These are phyloP conservation scores for Wickerhamomyces alni DNA, from an alignment of 805 yeast genomes.

Conservation along the genomic window DNA sequence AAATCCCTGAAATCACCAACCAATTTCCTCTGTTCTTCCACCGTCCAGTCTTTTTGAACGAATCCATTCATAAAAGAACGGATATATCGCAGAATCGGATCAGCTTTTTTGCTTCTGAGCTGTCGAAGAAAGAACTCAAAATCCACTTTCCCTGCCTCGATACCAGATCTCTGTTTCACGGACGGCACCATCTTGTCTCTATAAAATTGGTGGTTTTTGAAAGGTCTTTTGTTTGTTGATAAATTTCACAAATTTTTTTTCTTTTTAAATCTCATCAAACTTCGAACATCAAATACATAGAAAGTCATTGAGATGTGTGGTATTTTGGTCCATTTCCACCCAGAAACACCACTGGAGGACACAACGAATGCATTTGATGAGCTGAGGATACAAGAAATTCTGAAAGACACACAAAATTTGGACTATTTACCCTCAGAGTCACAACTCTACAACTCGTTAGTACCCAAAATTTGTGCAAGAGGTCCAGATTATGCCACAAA, in stretches of 20 bases:
- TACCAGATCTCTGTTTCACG: background rate
- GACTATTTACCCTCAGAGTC: background rate
- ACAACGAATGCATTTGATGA: conserved; percentile 17
- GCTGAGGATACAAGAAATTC: background rate
- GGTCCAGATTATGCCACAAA: conserved; percentile 55
- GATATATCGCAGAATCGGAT: conserved; percentile 81
- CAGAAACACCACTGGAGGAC: conserved; percentile 2
- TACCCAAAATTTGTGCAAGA: conserved; percentile 44
- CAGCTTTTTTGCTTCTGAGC: conserved; percentile 70
- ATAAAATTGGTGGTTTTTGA: background rate
- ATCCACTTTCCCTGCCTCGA: conserved; percentile 43
- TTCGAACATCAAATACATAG: background rate
- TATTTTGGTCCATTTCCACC: conserved; percentile 35
- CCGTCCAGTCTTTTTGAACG: conserved; percentile 51
- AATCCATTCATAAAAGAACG: conserved; percentile 81
- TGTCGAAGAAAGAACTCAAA: conserved; percentile 75
- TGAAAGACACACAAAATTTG: background rate
- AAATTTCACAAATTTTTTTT: conserved; percentile 1
- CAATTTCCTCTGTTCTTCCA: conserved; percentile 72
- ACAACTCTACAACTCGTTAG: conserved; percentile 27
- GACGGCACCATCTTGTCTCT: background rate
- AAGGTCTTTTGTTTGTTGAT: background rate
- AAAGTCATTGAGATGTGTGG: conserved; percentile 45
- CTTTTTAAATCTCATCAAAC: too few species aligned
- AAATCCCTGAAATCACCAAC: conserved; percentile 72